Evolutionary conservation across 345 rosid species (phyloP), one percentile per base, ranked within the genome.

Genomic region (Salix dunnii): DNA sequence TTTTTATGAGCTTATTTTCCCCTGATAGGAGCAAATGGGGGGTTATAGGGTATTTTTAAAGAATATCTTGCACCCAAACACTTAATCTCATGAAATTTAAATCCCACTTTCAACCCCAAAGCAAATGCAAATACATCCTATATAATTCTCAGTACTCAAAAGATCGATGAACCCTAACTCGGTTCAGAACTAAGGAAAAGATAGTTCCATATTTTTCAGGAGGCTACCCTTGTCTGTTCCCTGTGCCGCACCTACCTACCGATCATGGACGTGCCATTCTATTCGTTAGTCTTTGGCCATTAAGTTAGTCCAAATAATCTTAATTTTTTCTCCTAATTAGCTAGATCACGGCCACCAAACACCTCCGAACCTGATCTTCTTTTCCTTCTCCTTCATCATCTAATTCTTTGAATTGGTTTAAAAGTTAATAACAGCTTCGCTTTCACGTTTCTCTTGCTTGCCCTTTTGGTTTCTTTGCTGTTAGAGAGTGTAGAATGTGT

Each of bases 401-500:
- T 12, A 61, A 21, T 69, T 74, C 82, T 31, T 76, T 79, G 85
- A 75, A 75, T 72, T 53, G 23, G 67, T 58, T 61, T 60, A 51
- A 66, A 62, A 75, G 63, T 64, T 55, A 72, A 70, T 27, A 43
- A 35, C 33, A 46, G 25, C 86, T 76, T 82, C 77, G 0, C 17
- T 62, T 74, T 81, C 89, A 86, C 87, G 85, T 73, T 58, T 75
- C 64, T 27, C 35, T 84, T 77, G 89, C 87, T 87, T 84, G 38
- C 71, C 61, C 49, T 74, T 63, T 18, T 55, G 82, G 78, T 76
- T 70, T 43, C 48, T 77, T 65, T 69, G 71, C 72, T 21, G 87
- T 84, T 87, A 72, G 81, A 77, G 68, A 68, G 62, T 61, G 71
- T 67, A 55, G 66, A 78, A 33, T 71, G 86, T 82, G 82, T 84